Evolutionary conservation across 139 green algal genomes (phyloP).

Genomic region (Coelastrella sp.): DNA sequence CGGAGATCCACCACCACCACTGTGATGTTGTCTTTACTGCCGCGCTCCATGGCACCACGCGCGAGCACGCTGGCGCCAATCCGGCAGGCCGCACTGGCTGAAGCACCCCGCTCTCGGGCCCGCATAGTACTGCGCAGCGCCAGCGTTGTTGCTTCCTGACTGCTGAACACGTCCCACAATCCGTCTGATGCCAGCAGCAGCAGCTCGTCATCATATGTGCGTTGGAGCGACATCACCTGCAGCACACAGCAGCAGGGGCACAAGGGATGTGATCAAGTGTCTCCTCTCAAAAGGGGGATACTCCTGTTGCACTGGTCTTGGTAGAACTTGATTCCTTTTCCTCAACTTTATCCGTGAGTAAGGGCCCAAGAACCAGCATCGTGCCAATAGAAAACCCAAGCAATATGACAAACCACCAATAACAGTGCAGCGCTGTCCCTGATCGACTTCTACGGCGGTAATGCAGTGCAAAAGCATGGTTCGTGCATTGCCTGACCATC

Average conservation of each 20-base stretch:
- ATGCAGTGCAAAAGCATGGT: too few relatives aligned
- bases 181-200: slow-evolving; percentile 66
- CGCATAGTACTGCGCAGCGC: slow-evolving; percentile 57
- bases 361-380: too few relatives aligned
- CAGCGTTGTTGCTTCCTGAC: slow-evolving; percentile 62
- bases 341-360: too few relatives aligned
- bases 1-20: slow-evolving; percentile 70
- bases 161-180: slow-evolving; percentile 50
- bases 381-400: too few relatives aligned
- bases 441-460: too few relatives aligned
- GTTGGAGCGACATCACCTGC: slow-evolving; percentile 32
- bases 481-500: too few relatives aligned
- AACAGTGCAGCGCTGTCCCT: too few relatives aligned
- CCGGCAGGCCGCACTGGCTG: slow-evolving; percentile 50
- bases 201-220: slow-evolving; percentile 68
- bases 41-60: slow-evolving; percentile 66
- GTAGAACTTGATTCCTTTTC: too few relatives aligned
- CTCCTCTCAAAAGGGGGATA: too few relatives aligned
- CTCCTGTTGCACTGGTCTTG: too few relatives aligned
- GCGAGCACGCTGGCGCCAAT: slow-evolving; percentile 71
- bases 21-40: slow-evolving; percentile 74
- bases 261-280: too few relatives aligned
- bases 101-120: slow-evolving; percentile 56
- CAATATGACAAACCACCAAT: too few relatives aligned
- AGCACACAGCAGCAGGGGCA: not conserved